These are phyloP conservation scores for Polyplosphaeria fusca DNA, from an alignment of 495 filamentous ascomycete species.

Conservation along the genomic window DNA sequence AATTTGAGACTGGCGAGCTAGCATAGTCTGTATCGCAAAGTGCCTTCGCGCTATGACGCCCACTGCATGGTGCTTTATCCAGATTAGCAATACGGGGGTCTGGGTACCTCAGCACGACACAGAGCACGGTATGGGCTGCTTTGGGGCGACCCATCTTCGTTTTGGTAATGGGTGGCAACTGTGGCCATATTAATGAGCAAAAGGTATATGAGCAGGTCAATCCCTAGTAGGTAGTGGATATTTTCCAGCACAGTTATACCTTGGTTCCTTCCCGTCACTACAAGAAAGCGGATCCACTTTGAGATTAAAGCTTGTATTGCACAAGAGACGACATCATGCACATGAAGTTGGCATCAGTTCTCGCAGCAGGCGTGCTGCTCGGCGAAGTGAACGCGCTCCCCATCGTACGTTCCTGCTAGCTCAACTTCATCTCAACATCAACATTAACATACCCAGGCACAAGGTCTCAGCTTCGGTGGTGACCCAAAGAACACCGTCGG, in stretches of 20 bases:
- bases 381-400: constrained; percentile 19
- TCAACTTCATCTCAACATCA: neutral
- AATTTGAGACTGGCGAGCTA: constrained; percentile 9
- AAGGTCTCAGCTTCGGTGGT: neutral
- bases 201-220: constrained; percentile 31
- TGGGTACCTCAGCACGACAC: constrained; percentile 7
- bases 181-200: constrained; percentile 15
- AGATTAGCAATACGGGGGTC: constrained; percentile 30
- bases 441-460: neutral
- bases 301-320: neutral
- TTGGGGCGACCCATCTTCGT: neutral
- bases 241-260: neutral
- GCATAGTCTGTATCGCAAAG: constrained; percentile 12
- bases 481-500: constrained; percentile 1
- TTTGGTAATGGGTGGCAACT: constrained; percentile 13
- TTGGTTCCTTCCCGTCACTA: neutral
- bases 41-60: constrained; percentile 25
- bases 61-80: constrained; percentile 32
- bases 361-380: constrained; percentile 26
- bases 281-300: neutral
- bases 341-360: constrained; percentile 11
- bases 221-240: too few species aligned
- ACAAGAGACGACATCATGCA: constrained; percentile 20
- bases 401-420: neutral
- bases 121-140: neutral